These are phyloP conservation scores for Schrenkiella parvula DNA, from an alignment of 345 rosid genomes.

Conservation along the genomic window DNA sequence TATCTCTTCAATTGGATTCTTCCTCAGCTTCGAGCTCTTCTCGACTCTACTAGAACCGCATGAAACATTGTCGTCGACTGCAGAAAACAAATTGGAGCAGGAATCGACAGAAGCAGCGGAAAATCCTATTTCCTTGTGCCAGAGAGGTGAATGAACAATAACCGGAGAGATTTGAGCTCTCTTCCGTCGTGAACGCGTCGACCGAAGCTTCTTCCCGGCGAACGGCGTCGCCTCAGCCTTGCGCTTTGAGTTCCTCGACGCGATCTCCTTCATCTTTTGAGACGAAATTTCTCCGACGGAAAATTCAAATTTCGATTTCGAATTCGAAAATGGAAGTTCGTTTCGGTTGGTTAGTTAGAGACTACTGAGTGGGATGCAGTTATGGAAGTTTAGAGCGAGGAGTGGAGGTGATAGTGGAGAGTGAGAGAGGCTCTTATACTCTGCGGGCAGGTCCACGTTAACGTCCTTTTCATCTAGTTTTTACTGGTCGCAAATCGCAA, in stretches of 20 bases:
- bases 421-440: conserved; percentile 13
- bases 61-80: conserved; percentile 40
- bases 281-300: conserved; percentile 3
- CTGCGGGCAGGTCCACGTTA: conserved; percentile 32
- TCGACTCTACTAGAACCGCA: conserved; percentile 45
- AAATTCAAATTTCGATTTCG: conserved; percentile 13
- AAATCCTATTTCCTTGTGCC: neutral
- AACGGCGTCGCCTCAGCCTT: conserved; percentile 26
- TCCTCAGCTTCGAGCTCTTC: conserved; percentile 29
- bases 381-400: conserved; percentile 34
- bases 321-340: conserved; percentile 30
- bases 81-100: conserved; percentile 36
- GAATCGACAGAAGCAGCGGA: conserved; percentile 40
- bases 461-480: neutral
- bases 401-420: neutral
- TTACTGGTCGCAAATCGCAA: neutral
- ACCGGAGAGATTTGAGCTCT: conserved; percentile 44
- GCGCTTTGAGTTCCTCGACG: conserved; percentile 26
- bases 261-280: conserved; percentile 23
- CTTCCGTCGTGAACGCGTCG: conserved; percentile 46
- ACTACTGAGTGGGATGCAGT: conserved; percentile 21
- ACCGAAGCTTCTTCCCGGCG: conserved; percentile 48
- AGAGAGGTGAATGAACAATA: conserved; percentile 9
- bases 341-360: conserved; percentile 20
- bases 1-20: conserved; percentile 36